Base-by-base conservation (phyloP, 257 asterid genomes). In the Leptodermis oblonga region DNA sequence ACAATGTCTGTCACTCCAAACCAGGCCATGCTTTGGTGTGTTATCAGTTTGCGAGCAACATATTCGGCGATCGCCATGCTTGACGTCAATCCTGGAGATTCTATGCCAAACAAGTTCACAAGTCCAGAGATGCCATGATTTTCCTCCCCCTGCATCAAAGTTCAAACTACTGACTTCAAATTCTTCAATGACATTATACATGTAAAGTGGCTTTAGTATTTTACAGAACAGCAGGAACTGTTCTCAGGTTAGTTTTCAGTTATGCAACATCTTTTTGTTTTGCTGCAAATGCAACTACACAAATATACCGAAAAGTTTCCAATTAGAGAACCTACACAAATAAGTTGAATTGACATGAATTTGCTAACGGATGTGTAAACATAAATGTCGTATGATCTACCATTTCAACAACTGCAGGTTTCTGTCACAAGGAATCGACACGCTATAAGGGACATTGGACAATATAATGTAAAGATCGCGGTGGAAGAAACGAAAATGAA, bases 1-100 rank as follows among this genome's bases (percentile, higher is more conserved):
- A 39, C 7, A 39, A n/a, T n/a, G n/a, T n/a, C n/a, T n/a, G n/a
- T n/a, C n/a, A n/a, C n/a, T 56, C 62, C 64, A 59, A 17, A 30
- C 23, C 17, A 59, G n/a, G 43, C 92, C 90, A 48, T 88, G 92
- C 70, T 58, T 59, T 25, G 31, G 65, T 11, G n/a, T 59, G 65
- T n/a, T 18, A 59, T 36, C 36, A 59, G 43, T 59, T 59, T 59
- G 42, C 15, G 65, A 59, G 65, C 65, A 30, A 59, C 65, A 18
- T 59, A 59, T 33, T 59, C 65, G 6, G 65, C 23, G 31, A 59
- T 31, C 30, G 65, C 43, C 65, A 59, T 13, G 65, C 65, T 59
- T 30, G 65, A 59, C 1, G 65, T 33, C 65, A 59, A 43, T 33
- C 65, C 65, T 15, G 65, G 65, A 33, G 65, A 59, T 10, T 59